Evolutionary conservation across 805 yeast genomes (phyloP).

Genomic region (Blastobotrys chiropterorum): DNA sequence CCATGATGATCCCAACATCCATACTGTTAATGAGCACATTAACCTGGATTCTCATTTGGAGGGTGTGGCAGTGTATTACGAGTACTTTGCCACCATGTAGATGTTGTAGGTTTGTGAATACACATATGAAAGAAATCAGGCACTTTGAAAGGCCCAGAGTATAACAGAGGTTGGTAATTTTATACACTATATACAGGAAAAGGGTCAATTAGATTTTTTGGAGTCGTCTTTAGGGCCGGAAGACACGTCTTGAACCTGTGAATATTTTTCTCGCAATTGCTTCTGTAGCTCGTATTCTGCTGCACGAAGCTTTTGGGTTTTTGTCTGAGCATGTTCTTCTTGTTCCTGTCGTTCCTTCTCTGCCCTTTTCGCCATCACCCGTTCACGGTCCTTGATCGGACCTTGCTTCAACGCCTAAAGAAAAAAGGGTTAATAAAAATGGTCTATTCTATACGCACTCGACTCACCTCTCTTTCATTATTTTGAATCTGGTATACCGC

Average conservation of each 20-base stretch:
- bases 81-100: too few species aligned
- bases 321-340: slow-evolving; percentile 17
- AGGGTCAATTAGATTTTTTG: too few species aligned
- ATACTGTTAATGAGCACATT: slow-evolving; percentile 60
- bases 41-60: slow-evolving; percentile 50
- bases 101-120: slow-evolving; percentile 12
- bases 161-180: too few species aligned
- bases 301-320: slow-evolving; percentile 15
- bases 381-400: slow-evolving; percentile 21
- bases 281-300: slow-evolving; percentile 23
- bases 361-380: slow-evolving; percentile 19
- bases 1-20: slow-evolving; percentile 33
- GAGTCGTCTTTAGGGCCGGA: too few species aligned
- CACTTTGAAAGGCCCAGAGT: too few species aligned
- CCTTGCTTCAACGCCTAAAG: slow-evolving; percentile 21
- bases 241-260: slow-evolving; percentile 18
- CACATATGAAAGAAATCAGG: too few species aligned
- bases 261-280: slow-evolving; percentile 17
- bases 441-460: not conserved
- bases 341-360: slow-evolving; percentile 17
- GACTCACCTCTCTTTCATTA: slow-evolving; percentile 49
- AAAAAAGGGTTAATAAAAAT: not conserved
- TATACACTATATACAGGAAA: too few species aligned
- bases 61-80: slow-evolving; percentile 28
- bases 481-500: slow-evolving; percentile 69